Conservation (phyloP, 2,329 filamentous ascomycete species). For the Sphaceloma murrayae region DNA sequence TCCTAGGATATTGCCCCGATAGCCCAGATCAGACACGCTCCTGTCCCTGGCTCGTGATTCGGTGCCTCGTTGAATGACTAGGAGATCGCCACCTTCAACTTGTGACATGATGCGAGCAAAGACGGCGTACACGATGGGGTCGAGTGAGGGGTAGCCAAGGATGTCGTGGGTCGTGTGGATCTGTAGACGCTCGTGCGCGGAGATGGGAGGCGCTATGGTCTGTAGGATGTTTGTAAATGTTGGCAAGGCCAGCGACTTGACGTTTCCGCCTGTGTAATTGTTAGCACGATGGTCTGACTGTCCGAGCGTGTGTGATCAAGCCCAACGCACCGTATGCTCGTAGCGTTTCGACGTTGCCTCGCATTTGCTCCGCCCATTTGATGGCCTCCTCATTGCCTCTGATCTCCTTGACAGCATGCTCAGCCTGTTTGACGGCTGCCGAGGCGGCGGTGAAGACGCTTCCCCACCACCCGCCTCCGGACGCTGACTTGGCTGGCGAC, state of each 20-base stretch:
- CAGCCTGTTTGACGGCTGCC: slow-evolving; percentile 83
- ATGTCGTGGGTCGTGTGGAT: slow-evolving; percentile 98
- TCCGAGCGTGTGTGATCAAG: slow-evolving; percentile 7
- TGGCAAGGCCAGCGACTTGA: slow-evolving; percentile 76
- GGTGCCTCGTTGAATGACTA: slow-evolving; percentile 87
- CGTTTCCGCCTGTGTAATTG: slow-evolving; percentile 60
- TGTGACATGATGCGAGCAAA: slow-evolving; percentile 98
- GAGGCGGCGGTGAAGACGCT: slow-evolving; percentile 71
- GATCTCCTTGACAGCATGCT: slow-evolving; percentile 87
- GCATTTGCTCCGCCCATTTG: slow-evolving; percentile 89
- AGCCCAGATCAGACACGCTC: slow-evolving; percentile 52
- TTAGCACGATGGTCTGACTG: slow-evolving; percentile 20
- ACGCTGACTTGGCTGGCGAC: slow-evolving; percentile 11
- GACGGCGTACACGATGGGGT: slow-evolving; percentile 81
- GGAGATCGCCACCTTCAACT: slow-evolving; percentile 88
- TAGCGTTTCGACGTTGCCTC: slow-evolving; percentile 74
- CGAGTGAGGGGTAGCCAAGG: slow-evolving; percentile 84
- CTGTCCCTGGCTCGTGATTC: slow-evolving; percentile 59
- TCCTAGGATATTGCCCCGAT: slow-evolving; percentile 37
- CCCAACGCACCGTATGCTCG: slow-evolving; percentile 64
- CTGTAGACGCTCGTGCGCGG: slow-evolving; percentile 88
- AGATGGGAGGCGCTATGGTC: slow-evolving; percentile 90
- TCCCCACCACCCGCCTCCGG: slow-evolving; percentile 80
- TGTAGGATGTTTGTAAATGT: slow-evolving; percentile 93
- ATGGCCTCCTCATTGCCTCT: slow-evolving; percentile 94